Conservation (phyloP, 208 protist genomes). For the Herpetomonas samuelpessoai region DNA sequence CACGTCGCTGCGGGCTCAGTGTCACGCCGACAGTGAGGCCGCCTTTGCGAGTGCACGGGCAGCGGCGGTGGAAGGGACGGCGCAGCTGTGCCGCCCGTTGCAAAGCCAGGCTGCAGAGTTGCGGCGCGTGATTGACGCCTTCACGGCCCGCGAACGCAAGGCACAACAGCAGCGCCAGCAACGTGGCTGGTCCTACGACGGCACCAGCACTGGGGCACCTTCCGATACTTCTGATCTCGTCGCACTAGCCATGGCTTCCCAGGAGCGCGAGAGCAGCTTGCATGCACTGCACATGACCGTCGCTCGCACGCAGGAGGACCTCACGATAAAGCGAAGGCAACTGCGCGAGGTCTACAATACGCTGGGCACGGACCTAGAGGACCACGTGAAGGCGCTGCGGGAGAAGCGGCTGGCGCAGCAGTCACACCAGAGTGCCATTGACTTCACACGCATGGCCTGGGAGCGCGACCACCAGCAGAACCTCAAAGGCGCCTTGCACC, state of each 20-base stretch:
- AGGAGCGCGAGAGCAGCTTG: background rate
- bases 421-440: slow-evolving; percentile 5
- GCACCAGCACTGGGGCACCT: background rate
- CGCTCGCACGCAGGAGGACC: background rate
- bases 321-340: background rate
- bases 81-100: background rate
- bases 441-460: slow-evolving; percentile 7
- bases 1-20: background rate
- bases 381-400: slow-evolving; percentile 4
- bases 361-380: background rate
- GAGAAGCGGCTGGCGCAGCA: slow-evolving; percentile 4
- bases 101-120: background rate
- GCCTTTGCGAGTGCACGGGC: background rate
- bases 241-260: background rate
- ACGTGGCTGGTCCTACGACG: background rate
- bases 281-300: background rate
- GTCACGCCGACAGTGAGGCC: background rate
- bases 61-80: background rate
- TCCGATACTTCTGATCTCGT: background rate
- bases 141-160: background rate
- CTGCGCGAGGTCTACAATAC: background rate
- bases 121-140: background rate
- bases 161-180: background rate
- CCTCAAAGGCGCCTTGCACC: slow-evolving; percentile 2
- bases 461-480: slow-evolving; percentile 10